A percentile compares a stretch with the other conserved stretches of the same genome.
Evolutionary conservation across 2,329 filamentous ascomycete species (phyloP).

Genomic region (Arthroderma uncinatum): DNA sequence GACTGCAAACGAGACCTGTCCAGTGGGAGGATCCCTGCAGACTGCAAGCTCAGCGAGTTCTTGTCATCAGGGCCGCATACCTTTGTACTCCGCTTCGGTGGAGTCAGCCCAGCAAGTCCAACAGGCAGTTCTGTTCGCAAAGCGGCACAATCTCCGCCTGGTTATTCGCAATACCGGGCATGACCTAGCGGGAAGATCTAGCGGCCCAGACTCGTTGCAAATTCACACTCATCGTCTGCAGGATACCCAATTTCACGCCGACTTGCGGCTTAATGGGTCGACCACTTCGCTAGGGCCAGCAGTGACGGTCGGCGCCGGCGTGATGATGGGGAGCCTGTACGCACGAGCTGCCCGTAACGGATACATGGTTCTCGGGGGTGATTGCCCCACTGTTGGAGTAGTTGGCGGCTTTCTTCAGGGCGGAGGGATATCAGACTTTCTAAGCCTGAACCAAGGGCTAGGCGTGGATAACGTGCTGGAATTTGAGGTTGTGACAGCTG

Average conservation of each 20-base stretch:
- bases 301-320: slow-evolving; percentile 45
- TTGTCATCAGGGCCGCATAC: slow-evolving; percentile 8
- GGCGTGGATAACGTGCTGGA: slow-evolving; percentile 49
- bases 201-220: slow-evolving; percentile 43
- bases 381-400: slow-evolving; percentile 44
- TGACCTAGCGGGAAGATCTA: slow-evolving; percentile 44
- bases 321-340: slow-evolving; percentile 45
- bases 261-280: slow-evolving; percentile 23
- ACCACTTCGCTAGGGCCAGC: slow-evolving; percentile 37
- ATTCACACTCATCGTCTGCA: slow-evolving; percentile 27
- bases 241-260: slow-evolving; percentile 2
- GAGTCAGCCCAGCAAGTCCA: slow-evolving; percentile 11
- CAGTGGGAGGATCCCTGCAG: background rate
- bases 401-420: slow-evolving; percentile 38
- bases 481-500: slow-evolving; percentile 44
- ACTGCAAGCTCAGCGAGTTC: background rate
- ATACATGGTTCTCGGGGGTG: slow-evolving; percentile 43
- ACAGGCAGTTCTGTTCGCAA: slow-evolving; percentile 21
- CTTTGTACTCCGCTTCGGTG: slow-evolving; percentile 7
- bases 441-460: slow-evolving; percentile 44
- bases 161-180: slow-evolving; percentile 48
- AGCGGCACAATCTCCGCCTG: slow-evolving; percentile 27
- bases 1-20: slow-evolving; percentile 5
- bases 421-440: slow-evolving; percentile 45
- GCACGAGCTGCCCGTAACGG: slow-evolving; percentile 38